Conservation (phyloP, 768 basidiomycete species). For the Tricholoma sp. region DNA sequence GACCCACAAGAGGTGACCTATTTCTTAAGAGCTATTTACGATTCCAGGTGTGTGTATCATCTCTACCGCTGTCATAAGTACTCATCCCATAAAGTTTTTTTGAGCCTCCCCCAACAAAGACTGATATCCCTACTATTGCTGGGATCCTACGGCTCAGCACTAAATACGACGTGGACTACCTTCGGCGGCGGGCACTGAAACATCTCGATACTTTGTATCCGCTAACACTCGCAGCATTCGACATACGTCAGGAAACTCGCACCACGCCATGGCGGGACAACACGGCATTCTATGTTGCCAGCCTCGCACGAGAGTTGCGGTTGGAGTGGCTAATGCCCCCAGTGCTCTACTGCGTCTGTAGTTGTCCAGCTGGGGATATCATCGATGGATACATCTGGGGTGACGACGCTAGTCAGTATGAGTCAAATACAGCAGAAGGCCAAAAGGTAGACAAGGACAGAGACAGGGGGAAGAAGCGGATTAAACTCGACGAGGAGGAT, state of each 20-base stretch:
- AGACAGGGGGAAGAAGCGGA: neutral
- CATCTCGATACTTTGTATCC: constrained; percentile 34
- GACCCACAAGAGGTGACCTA: constrained; percentile 25
- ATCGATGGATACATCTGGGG: constrained; percentile 29
- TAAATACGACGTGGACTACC: constrained; percentile 34
- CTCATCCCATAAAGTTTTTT: constrained; percentile 21
- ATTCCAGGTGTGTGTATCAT: constrained; percentile 23
- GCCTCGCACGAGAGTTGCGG: constrained; percentile 28
- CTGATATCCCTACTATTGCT: constrained; percentile 24
- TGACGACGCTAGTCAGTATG: constrained; percentile 3
- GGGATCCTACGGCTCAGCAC: constrained; percentile 32
- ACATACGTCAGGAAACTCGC: constrained; percentile 26
- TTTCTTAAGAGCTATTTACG: constrained; percentile 31
- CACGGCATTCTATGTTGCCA: constrained; percentile 33
- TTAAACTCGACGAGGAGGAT: neutral
- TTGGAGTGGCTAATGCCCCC: constrained; percentile 30
- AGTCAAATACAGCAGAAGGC: neutral
- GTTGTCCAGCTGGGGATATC: constrained; percentile 30
- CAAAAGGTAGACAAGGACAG: neutral
- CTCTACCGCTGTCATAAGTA: neutral
- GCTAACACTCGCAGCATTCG: constrained; percentile 26
- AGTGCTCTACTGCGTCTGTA: constrained; percentile 32
- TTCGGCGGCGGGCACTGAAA: constrained; percentile 26
- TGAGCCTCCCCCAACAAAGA: constrained; percentile 27
- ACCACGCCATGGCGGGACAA: constrained; percentile 34